Percentiles rank a stretch among this genome's conserved stretches.
Evolutionary conservation across 179 eudicot species (phyloP).

Genomic region (Amaranthus tricolor): DNA sequence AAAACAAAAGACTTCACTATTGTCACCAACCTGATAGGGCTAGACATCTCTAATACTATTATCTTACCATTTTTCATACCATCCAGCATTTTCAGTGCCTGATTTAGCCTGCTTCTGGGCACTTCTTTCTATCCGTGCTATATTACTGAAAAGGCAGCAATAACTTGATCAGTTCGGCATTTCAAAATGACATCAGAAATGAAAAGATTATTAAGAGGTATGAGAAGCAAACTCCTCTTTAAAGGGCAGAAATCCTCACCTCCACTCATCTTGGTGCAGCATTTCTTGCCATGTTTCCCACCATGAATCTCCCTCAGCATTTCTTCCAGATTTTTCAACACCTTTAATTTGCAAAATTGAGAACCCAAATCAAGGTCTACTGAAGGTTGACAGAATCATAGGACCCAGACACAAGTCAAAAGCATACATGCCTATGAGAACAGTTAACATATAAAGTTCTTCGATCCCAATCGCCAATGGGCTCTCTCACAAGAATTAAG

Average conservation of each 20-base stretch:
- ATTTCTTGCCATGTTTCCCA: constrained; percentile 99
- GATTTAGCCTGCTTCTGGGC: constrained; percentile 99
- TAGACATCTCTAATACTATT: constrained; percentile 6
- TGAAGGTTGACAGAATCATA: constrained; percentile 8
- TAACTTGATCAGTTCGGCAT: not conserved
- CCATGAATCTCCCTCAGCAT: constrained; percentile 98
- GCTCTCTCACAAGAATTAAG: not conserved
- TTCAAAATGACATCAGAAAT: not conserved
- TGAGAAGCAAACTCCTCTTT: not conserved
- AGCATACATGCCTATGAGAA: not conserved
- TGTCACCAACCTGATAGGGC: not conserved
- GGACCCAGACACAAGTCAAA: not conserved
- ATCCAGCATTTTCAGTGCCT: constrained; percentile 95
- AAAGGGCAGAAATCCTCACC: constrained; percentile 36
- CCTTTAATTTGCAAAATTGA: constrained; percentile 38
- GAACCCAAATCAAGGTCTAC: not conserved
- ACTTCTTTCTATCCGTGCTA: constrained; percentile 93
- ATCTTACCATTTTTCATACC: constrained; percentile 95
- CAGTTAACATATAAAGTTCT: not conserved
- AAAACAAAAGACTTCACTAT: not conserved
- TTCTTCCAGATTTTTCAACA: constrained; percentile 95
- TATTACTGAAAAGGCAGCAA: constrained; percentile 56
- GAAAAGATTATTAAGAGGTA: not conserved
- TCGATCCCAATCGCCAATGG: not conserved
- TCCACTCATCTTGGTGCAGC: constrained; percentile 99